phyloP scores from a whole-genome alignment of 139 green algal species.

The Zygnema cylindricum region DNA sequence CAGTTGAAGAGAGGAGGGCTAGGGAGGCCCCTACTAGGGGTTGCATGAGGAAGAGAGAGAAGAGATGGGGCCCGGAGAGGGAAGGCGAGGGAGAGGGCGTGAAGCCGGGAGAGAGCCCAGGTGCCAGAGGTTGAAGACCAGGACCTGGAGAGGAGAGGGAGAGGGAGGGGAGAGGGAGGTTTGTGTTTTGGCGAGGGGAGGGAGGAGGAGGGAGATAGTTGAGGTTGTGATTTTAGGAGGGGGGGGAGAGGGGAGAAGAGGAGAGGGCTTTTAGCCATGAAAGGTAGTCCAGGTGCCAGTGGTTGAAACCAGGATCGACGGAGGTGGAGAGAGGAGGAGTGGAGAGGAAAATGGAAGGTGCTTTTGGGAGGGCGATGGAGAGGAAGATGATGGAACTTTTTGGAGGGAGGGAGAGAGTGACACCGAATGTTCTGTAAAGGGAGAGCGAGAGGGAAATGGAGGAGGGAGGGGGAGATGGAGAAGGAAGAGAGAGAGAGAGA shows the following conservation, averaged over 20 bases:
- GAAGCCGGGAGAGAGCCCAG: conserved; percentile 14
- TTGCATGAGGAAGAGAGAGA: conserved; percentile 89
- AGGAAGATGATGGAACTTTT: conserved; percentile 7
- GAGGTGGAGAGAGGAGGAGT: conserved; percentile 4
- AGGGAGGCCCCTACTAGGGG: conserved; percentile 84
- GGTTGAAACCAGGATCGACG: not conserved
- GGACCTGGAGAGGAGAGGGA: conserved; percentile 81
- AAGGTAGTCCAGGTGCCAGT: too few relatives aligned
- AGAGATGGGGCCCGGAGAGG: conserved; percentile 88
- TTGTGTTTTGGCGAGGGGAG: too few relatives aligned
- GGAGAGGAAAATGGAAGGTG: not conserved
- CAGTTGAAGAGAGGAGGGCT: conserved; percentile 80
- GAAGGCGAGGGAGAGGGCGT: conserved; percentile 4
- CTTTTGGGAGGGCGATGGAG: not conserved
- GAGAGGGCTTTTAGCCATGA: too few relatives aligned
- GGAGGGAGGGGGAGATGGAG: not conserved
- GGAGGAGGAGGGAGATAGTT: too few relatives aligned
- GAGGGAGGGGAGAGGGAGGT: too few relatives aligned
- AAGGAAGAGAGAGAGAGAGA: not conserved
- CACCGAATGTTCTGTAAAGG: not conserved
- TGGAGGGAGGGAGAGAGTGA: not conserved
- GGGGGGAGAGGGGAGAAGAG: not conserved
- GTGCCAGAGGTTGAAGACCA: conserved; percentile 50
- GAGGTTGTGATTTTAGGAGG: too few relatives aligned
- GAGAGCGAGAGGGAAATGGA: not conserved